Evolutionary conservation across 208 protist species (phyloP), one percentile per base, ranked within the genome.

Genomic region (Leishmania major): DNA sequence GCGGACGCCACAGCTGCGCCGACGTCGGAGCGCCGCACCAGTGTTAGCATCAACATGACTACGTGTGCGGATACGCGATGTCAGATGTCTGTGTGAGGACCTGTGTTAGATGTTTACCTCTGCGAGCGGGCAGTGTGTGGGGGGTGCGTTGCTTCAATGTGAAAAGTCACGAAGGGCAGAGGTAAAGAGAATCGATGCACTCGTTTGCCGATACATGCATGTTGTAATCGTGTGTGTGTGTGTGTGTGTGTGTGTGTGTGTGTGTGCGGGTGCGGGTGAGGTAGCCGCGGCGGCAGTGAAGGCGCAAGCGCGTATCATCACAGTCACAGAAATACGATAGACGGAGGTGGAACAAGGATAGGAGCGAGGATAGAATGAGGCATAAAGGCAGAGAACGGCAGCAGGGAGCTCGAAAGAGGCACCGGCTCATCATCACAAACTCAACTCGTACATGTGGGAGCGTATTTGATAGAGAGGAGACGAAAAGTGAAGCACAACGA

Each of bases 21-120:
- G 11, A 75, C 59, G 11, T 53, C 37, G 11, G 78, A 77, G 66
- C 83, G 69, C 13, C 67, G 75, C 59, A 53, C 28, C 28, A 71
- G 22, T 25, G 82, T 86, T 19, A 69, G 53, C 74, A 71, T 71
- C 15, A 82, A n/a, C 82, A 86, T 85, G 25, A 35, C 31, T n/a
- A 31, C 45, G 69, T 77, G 51, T 62, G 51, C n/a, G 35, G 10
- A 31, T 45, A 15, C 22, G 15, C 19, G 31, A 47, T 40, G 51
- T 51, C 7, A 43, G n/a, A 22, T 57, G n/a, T 77, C 49, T 59
- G 51, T 77, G 35, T 45, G 70, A n/a, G 31, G 25, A 62, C 15
- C 4, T 69, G 62, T 40, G 62, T 15, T 28, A 22, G 51, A 69
- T 15, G 31, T 22, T 19, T 51, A 40, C 22, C 40, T 73, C 40